Conservation (phyloP, 106 monocot genomes). For the Hemerocallis citrina region DNA sequence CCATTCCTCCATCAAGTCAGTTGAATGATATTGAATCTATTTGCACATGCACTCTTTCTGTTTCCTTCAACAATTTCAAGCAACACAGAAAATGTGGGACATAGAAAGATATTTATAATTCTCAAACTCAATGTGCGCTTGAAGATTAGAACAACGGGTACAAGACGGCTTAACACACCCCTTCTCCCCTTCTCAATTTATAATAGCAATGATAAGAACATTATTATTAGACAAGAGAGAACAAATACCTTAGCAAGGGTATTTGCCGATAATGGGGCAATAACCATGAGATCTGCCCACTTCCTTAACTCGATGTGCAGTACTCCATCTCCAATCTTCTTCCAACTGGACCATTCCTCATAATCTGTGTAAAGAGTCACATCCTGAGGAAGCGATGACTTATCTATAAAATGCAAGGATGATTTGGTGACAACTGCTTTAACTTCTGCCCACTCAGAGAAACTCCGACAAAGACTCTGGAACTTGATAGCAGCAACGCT, state of each 20-base stretch:
- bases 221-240: no score
- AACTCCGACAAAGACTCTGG: conserved; percentile 61
- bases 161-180: no score
- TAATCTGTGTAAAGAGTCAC: conserved; percentile 75
- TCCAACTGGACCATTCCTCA: conserved; percentile 92
- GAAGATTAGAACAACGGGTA: no score
- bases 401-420: conserved; percentile 70
- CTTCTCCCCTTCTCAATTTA: no score
- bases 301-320: conserved; percentile 90
- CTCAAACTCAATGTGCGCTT: background rate
- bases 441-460: conserved; percentile 86
- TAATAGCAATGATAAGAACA: no score
- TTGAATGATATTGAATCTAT: no score
- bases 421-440: conserved; percentile 76
- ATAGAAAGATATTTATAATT: background rate
- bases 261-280: conserved; percentile 89
- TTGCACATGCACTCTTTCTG: no score
- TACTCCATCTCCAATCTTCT: conserved; percentile 79
- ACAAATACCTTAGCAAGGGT: conserved; percentile 95
- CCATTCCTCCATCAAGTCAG: no score
- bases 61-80: no score
- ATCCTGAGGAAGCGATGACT: conserved; percentile 46
- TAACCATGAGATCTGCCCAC: conserved; percentile 83
- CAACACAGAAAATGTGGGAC: background rate
- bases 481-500: conserved; percentile 96